Evolutionary conservation across 495 filamentous ascomycete genomes (phyloP).

Genomic region (Parathielavia appendiculata): DNA sequence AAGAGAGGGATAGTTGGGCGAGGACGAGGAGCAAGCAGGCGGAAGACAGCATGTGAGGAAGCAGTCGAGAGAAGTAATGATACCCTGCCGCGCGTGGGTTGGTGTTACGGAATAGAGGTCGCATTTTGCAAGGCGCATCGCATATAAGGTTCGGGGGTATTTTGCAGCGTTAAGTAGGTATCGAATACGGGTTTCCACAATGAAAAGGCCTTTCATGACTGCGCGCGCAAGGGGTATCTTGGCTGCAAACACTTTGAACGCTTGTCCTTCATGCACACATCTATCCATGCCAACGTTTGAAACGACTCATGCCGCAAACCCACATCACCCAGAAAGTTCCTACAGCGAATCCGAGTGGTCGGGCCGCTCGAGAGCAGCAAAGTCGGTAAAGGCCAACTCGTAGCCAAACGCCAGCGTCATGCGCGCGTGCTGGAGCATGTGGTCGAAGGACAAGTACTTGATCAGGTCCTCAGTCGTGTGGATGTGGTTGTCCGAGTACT

Average conservation of each 20-base stretch:
- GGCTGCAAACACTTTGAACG: neutral
- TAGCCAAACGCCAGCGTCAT: conserved; percentile 86
- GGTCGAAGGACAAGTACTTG: conserved; percentile 85
- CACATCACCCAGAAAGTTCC: neutral
- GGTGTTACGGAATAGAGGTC: neutral
- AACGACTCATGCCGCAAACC: neutral
- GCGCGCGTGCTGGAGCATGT: conserved; percentile 96
- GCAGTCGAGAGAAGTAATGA: neutral
- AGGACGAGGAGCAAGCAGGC: conserved; percentile 62
- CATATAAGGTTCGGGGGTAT: conserved; percentile 4
- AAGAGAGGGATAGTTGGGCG: conserved; percentile 59
- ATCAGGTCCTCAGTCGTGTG: conserved; percentile 87
- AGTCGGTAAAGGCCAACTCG: conserved; percentile 71
- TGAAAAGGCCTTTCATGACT: neutral
- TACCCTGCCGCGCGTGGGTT: conserved; percentile 6
- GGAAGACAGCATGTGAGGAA: conserved; percentile 65
- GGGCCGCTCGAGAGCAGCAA: conserved; percentile 34
- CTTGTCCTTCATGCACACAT: neutral
- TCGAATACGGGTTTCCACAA: neutral
- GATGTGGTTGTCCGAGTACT: conserved; percentile 80
- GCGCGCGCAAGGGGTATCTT: neutral
- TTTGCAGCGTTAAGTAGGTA: conserved; percentile 4
- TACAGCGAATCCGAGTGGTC: conserved; percentile 9
- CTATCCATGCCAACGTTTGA: neutral
- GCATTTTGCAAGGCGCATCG: conserved; percentile 2